These are phyloP conservation scores for Vanilla planifolia DNA, from an alignment of 106 monocot species.

Conservation along the genomic window DNA sequence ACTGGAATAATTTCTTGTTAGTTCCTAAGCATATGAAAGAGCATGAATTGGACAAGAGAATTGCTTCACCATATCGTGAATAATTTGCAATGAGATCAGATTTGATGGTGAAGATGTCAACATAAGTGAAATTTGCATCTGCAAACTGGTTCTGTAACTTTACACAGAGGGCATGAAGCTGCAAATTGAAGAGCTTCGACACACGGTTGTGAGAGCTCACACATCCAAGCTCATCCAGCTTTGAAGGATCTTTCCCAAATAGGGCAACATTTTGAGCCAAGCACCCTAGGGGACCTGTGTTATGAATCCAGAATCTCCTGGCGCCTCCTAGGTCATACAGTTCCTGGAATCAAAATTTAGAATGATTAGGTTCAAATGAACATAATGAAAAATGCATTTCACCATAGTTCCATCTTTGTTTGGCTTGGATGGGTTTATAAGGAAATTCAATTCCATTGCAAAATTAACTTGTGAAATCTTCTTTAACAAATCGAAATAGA, in stretches of 20 bases:
- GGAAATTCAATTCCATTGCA: no score
- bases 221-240: slow-evolving; percentile 76
- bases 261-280: slow-evolving; percentile 65
- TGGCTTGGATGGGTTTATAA: no score
- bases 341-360: slow-evolving; percentile 27
- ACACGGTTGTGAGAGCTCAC: slow-evolving; percentile 67
- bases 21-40: not conserved
- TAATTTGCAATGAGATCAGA: slow-evolving; percentile 67
- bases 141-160: slow-evolving; percentile 47
- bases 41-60: not conserved
- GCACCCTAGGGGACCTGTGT: slow-evolving; percentile 91
- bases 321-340: slow-evolving; percentile 88
- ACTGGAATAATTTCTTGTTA: no score
- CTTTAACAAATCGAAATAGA: no score
- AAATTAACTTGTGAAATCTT: no score
- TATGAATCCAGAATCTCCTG: slow-evolving; percentile 90
- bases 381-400: no score
- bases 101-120: slow-evolving; percentile 77
- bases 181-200: slow-evolving; percentile 80
- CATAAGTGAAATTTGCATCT: slow-evolving; percentile 59
- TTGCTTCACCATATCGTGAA: slow-evolving; percentile 84
- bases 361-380: no score
- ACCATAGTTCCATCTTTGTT: no score
- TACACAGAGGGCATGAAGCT: slow-evolving; percentile 70
- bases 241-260: slow-evolving; percentile 72